phyloP scores from a whole-genome alignment of 75 land plant genomes.

The Selaginella tamariscina region DNA sequence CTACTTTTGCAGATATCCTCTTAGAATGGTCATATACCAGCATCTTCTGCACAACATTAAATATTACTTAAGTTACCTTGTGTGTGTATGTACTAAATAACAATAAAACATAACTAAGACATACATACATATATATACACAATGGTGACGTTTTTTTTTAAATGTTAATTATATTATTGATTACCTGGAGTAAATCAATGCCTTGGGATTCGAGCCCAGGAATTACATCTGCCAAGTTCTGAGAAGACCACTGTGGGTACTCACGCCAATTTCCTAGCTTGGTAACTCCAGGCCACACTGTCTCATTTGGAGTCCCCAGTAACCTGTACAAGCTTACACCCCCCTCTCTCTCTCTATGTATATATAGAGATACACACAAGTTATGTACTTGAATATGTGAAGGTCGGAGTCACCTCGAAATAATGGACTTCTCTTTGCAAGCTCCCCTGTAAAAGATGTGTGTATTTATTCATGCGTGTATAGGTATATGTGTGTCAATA shows the following conservation, averaged over 20 bases:
- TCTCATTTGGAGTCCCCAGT: conserved; percentile 88
- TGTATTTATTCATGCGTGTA: no score
- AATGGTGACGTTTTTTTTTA: no score
- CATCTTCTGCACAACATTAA: no score
- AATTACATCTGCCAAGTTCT: background rate
- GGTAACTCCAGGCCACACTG: conserved; percentile 80
- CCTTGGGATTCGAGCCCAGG: background rate
- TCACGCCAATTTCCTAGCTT: conserved; percentile 89
- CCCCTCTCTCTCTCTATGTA: no score
- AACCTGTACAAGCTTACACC: conserved; percentile 37
- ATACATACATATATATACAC: no score
- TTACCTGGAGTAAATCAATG: background rate
- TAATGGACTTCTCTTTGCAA: background rate
- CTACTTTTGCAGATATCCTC: no score
- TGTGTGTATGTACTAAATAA: no score
- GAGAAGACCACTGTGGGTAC: conserved; percentile 57
- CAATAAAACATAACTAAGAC: no score
- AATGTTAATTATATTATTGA: no score
- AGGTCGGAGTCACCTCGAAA: conserved; percentile 1
- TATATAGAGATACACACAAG: background rate
- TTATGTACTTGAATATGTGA: background rate
- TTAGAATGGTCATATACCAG: no score
- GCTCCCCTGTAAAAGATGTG: background rate
- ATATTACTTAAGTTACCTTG: no score
- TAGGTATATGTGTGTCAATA: background rate